phyloP scores from a whole-genome alignment of 208 protist species.

The Crithidia brevicula region DNA sequence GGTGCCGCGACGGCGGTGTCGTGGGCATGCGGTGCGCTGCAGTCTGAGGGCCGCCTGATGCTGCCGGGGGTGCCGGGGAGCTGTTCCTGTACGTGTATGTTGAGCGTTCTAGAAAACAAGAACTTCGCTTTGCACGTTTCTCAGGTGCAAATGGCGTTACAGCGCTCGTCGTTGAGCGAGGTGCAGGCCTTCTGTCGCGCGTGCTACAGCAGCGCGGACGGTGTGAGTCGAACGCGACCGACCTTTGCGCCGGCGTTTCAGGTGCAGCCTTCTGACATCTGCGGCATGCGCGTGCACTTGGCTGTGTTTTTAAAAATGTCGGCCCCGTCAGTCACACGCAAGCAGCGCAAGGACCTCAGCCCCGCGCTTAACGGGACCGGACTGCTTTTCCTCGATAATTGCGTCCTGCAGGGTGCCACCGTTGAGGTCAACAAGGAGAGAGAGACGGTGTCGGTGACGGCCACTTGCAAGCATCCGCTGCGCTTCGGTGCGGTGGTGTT shows the following conservation, averaged over 20 bases:
- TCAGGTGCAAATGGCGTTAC: conserved; percentile 15
- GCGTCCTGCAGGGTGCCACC: conserved; percentile 18
- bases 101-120: neutral
- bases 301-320: conserved; percentile 5
- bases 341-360: neutral
- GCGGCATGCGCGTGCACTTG: conserved; percentile 20
- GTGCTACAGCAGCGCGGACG: neutral
- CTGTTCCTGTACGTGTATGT: conserved; percentile 22
- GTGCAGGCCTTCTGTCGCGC: conserved; percentile 12
- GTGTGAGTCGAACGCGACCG: neutral
- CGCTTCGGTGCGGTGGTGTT: conserved; percentile 15
- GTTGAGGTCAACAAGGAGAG: conserved; percentile 14
- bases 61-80: conserved; percentile 11
- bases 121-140: conserved; percentile 8
- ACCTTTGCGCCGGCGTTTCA: neutral
- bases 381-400: conserved; percentile 26
- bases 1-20: neutral
- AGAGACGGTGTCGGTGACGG: conserved; percentile 1
- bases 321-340: neutral
- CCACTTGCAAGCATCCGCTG: conserved; percentile 17
- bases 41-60: conserved; percentile 17
- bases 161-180: conserved; percentile 3
- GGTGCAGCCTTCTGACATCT: neutral
- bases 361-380: conserved; percentile 13
- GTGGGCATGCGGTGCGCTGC: conserved; percentile 24